These are phyloP conservation scores for Dinochytrium kinnereticum DNA, from an alignment of 371 early-diverging fungal genomes.

Conservation along the genomic window DNA sequence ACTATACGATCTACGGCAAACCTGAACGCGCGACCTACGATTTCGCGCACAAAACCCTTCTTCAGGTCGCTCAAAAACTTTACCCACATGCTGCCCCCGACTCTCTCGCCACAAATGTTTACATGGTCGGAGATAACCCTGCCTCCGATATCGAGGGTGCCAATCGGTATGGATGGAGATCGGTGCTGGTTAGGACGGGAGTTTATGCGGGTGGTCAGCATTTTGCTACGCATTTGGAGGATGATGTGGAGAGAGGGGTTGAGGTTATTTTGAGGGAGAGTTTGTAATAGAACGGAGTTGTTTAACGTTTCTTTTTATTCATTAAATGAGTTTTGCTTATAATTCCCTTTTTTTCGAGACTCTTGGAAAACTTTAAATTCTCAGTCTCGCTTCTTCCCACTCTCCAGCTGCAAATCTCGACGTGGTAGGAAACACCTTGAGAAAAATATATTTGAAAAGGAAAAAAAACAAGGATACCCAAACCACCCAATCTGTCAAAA, in stretches of 20 bases:
- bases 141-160: constrained; percentile 67
- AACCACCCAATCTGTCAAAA: too few species aligned
- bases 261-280: constrained; percentile 51
- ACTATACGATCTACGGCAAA: constrained; percentile 83
- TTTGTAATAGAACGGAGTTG: too few species aligned
- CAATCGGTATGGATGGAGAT: constrained; percentile 80
- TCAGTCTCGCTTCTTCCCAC: too few species aligned
- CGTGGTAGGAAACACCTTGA: too few species aligned
- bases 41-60: constrained; percentile 31
- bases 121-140: constrained; percentile 47
- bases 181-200: constrained; percentile 82
- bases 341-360: too few species aligned
- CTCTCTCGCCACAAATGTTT: constrained; percentile 17
- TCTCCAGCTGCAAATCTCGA: too few species aligned
- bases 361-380: too few species aligned
- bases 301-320: too few species aligned
- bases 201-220: constrained; percentile 64
- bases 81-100: constrained; percentile 16
- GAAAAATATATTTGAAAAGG: too few species aligned
- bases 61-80: not conserved
- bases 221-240: constrained; percentile 65
- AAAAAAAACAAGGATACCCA: too few species aligned
- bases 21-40: constrained; percentile 76
- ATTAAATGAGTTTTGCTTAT: too few species aligned
- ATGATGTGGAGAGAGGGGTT: constrained; percentile 82